Percentiles rank a stretch among this genome's conserved stretches.
Conservation (phyloP, 306 rosid genomes). For the Crataegus laevigata region DNA sequence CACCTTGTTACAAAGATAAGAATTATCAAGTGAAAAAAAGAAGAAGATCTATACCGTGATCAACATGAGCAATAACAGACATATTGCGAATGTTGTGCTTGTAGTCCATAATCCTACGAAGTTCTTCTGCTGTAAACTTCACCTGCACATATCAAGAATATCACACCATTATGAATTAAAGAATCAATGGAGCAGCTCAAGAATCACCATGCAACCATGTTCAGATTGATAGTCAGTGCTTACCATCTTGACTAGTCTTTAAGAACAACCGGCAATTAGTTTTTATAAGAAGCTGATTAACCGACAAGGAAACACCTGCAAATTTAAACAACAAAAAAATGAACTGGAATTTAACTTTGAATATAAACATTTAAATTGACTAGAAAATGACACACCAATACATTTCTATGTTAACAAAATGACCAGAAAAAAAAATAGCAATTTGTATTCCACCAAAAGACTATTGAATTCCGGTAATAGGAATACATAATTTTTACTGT, state of each 20-base stretch:
- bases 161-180: neutral
- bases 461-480: neutral
- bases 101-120: slow-evolving; percentile 70
- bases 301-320: neutral
- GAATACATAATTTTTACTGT: neutral
- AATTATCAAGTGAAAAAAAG: neutral
- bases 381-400: too few species aligned
- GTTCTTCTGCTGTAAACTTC: slow-evolving; percentile 91
- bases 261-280: neutral
- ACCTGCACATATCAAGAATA: slow-evolving; percentile 44
- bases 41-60: slow-evolving; percentile 47
- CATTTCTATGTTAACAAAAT: neutral
- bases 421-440: too few species aligned
- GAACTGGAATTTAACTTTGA: neutral
- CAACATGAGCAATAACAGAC: slow-evolving; percentile 92
- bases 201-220: neutral
- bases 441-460: too few species aligned
- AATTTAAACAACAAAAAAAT: neutral
- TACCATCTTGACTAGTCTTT: slow-evolving; percentile 56
- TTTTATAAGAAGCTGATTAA: neutral
- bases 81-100: slow-evolving; percentile 86
- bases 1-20: neutral
- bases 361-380: neutral
- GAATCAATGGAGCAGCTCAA: neutral
- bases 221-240: neutral